Evolutionary conservation across 2,329 filamentous ascomycete genomes (phyloP).

Genomic region (Ceratocystis cubensis): DNA sequence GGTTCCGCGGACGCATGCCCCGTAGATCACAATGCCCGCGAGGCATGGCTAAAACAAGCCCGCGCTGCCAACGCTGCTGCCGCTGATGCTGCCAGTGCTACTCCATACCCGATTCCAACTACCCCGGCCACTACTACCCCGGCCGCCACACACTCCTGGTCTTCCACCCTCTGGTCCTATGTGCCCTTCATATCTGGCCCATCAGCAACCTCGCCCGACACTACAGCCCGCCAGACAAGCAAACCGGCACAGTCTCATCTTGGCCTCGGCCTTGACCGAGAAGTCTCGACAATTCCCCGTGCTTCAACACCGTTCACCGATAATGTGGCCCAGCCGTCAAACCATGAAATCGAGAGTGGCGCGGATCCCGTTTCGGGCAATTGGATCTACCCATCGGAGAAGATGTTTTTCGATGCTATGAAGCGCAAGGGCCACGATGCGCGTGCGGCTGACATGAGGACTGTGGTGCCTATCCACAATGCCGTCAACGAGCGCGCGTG

Average conservation of each 20-base stretch:
- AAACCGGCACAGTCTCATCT: constrained; percentile 30
- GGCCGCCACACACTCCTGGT: constrained; percentile 31
- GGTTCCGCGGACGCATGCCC: constrained; percentile 48
- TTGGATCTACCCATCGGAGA: constrained; percentile 94
- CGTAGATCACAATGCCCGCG: constrained; percentile 79
- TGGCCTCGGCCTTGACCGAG: constrained; percentile 52
- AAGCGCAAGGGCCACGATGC: constrained; percentile 73
- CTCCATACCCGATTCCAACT: constrained; percentile 25
- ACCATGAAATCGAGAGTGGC: constrained; percentile 67
- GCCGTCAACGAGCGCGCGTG: constrained; percentile 96
- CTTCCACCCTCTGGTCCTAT: constrained; percentile 33
- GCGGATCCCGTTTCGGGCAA: constrained; percentile 60
- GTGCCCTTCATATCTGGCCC: constrained; percentile 31
- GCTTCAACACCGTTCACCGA: constrained; percentile 29
- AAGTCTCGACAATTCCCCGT: constrained; percentile 68
- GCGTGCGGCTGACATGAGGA: constrained; percentile 64
- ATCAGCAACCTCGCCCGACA: constrained; percentile 17
- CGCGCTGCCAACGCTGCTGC: constrained; percentile 29
- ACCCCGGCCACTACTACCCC: not conserved
- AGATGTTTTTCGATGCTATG: constrained; percentile 97
- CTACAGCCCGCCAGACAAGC: constrained; percentile 18
- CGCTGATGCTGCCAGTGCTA: constrained; percentile 24
- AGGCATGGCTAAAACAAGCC: constrained; percentile 70
- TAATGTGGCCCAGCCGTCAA: constrained; percentile 41
- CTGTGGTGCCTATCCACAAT: constrained; percentile 94